phyloP scores from a whole-genome alignment of 306 rosid genomes.

The Vachellia collinsii region DNA sequence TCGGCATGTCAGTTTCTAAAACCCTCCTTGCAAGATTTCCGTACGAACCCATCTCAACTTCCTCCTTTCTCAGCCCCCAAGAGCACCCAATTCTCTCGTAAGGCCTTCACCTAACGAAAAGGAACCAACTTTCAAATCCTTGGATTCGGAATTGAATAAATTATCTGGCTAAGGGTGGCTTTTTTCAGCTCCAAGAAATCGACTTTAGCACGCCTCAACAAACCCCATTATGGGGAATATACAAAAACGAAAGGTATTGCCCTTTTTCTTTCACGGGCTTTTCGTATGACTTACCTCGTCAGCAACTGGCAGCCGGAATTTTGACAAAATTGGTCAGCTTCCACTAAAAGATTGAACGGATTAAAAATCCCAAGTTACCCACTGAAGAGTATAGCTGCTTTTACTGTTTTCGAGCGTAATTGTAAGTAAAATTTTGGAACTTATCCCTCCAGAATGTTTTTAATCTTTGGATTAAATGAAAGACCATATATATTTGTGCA shows the following conservation, averaged over 20 bases:
- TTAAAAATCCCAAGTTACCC: background rate
- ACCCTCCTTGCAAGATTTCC: conserved; percentile 48
- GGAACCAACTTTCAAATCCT: conserved; percentile 27
- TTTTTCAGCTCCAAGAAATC: conserved; percentile 20
- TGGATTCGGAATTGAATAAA: background rate
- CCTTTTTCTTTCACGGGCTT: background rate
- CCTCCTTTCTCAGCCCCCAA: conserved; percentile 26
- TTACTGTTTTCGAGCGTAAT: background rate
- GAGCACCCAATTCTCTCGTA: conserved; percentile 22
- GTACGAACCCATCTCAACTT: conserved; percentile 42
- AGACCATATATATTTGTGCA: background rate
- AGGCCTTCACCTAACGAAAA: conserved; percentile 23
- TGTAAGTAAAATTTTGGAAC: background rate
- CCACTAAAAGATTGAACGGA: background rate
- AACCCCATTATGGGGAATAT: conserved; percentile 6
- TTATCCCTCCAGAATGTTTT: background rate
- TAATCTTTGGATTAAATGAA: background rate
- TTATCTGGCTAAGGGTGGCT: background rate
- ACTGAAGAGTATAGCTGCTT: background rate
- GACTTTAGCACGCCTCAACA: conserved; percentile 38
- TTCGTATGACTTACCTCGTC: conserved; percentile 9
- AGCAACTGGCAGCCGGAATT: background rate
- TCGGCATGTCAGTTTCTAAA: conserved; percentile 49
- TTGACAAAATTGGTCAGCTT: conserved; percentile 7
- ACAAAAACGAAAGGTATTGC: conserved; percentile 2